Conservation (phyloP, 1,139 yeast species). For the Pneumocystis oryctolagi region DNA sequence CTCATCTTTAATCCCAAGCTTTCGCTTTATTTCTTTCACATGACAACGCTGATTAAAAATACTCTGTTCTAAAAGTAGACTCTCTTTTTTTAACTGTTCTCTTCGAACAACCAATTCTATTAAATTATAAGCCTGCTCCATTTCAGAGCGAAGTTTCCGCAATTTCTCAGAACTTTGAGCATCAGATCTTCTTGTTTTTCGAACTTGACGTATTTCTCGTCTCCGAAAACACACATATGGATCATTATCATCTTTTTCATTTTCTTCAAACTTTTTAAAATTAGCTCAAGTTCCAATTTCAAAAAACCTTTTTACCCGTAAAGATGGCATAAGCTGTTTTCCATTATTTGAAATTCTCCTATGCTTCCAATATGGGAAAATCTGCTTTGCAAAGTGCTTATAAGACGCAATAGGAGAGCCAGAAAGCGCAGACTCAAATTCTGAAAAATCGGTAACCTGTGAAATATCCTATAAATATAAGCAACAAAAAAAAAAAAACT, state of each 20-base stretch:
- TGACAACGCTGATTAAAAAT: slow-evolving; percentile 57
- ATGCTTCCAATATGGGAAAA: slow-evolving; percentile 70
- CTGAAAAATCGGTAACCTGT: slow-evolving; percentile 56
- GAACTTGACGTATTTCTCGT: slow-evolving; percentile 86
- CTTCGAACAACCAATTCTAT: slow-evolving; percentile 60
- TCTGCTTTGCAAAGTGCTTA: slow-evolving; percentile 46
- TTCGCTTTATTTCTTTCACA: slow-evolving; percentile 59
- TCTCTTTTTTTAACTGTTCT: slow-evolving; percentile 47
- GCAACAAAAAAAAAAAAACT: neutral
- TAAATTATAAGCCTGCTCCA: slow-evolving; percentile 61
- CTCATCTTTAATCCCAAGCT: slow-evolving; percentile 63
- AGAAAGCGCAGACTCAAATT: slow-evolving; percentile 31
- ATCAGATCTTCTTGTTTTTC: slow-evolving; percentile 93
- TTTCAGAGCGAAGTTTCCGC: slow-evolving; percentile 56
- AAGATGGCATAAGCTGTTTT: slow-evolving; percentile 50
- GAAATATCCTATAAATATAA: slow-evolving; percentile 31
- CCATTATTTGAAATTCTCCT: slow-evolving; percentile 64
- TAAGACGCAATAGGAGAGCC: slow-evolving; percentile 23
- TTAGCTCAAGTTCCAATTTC: neutral
- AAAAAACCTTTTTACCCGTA: slow-evolving; percentile 28
- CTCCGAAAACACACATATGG: slow-evolving; percentile 93
- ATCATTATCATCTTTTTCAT: slow-evolving; percentile 81
- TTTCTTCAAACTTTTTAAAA: slow-evolving; percentile 47
- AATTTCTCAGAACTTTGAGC: slow-evolving; percentile 76
- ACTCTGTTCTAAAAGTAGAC: slow-evolving; percentile 43